phyloP scores from a whole-genome alignment of 2,329 filamentous ascomycete genomes.

The Apiospora phragmitis region DNA sequence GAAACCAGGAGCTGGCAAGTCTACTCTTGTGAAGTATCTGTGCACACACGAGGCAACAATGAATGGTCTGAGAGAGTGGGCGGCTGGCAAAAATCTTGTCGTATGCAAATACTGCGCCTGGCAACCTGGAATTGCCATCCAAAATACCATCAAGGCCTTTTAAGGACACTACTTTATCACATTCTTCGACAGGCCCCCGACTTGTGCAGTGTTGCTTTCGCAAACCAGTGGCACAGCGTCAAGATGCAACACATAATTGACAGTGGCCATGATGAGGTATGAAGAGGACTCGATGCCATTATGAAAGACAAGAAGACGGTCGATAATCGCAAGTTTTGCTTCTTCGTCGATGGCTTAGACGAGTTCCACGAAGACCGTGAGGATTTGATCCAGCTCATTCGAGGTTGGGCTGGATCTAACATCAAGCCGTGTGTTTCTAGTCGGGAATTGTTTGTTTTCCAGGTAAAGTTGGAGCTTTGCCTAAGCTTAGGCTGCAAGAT shows the following conservation, averaged over 20 bases:
- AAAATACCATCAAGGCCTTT: not conserved
- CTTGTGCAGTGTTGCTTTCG: not conserved
- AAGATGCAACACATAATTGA: not conserved
- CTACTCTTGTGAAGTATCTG: not conserved
- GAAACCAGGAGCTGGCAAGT: not conserved
- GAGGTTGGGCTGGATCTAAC: not conserved
- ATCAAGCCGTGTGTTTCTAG: not conserved
- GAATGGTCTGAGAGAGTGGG: not conserved
- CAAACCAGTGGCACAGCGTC: not conserved
- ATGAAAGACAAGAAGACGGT: no score
- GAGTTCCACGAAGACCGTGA: not conserved
- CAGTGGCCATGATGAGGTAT: not conserved
- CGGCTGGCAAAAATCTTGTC: not conserved
- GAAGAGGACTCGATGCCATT: not conserved
- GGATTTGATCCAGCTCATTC: not conserved
- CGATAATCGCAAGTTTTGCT: not conserved
- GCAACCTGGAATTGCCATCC: not conserved
- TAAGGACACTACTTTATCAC: not conserved
- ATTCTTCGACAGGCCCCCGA: not conserved
- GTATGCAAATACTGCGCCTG: not conserved
- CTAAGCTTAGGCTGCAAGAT: not conserved
- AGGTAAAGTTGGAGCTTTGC: not conserved
- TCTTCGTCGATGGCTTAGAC: not conserved
- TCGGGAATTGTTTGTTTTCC: not conserved
- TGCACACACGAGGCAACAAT: not conserved